Conservation (phyloP, 2,329 filamentous ascomycete species). For the Pseudogymnoascus verrucosus region DNA sequence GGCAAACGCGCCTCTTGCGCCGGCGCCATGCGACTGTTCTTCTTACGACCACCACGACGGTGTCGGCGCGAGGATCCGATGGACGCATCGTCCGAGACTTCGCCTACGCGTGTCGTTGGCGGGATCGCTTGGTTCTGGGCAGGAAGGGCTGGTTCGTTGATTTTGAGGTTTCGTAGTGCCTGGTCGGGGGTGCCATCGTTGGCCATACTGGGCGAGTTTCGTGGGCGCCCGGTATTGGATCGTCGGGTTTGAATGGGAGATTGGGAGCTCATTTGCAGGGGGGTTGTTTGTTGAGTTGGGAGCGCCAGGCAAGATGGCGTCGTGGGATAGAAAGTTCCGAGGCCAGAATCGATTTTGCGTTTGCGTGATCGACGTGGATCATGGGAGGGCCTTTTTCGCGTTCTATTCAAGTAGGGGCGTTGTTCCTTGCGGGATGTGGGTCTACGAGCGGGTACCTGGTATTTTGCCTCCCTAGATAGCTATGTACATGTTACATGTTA, state of each 20-base stretch:
- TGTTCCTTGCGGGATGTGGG: not conserved
- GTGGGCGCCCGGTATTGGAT: slow-evolving; percentile 1
- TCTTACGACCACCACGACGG: not conserved
- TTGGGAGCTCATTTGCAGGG: not conserved
- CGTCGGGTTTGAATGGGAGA: not conserved
- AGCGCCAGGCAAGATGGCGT: not conserved
- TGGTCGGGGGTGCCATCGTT: not conserved
- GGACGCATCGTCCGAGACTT: not conserved
- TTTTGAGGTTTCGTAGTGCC: not conserved
- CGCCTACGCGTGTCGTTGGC: not conserved
- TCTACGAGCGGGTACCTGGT: not conserved
- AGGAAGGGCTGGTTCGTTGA: not conserved
- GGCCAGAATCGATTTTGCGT: not conserved
- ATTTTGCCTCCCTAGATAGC: not conserved
- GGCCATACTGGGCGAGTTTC: not conserved
- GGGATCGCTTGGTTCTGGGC: not conserved
- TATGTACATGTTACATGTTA: no score
- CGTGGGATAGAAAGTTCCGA: not conserved
- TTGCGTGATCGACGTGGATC: not conserved
- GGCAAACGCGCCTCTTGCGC: not conserved
- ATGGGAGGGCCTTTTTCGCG: not conserved
- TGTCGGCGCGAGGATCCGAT: not conserved
- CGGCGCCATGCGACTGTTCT: not conserved
- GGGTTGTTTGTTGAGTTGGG: not conserved
- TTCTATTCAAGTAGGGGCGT: not conserved